These are phyloP conservation scores for Neopestalotiopsis clavispora DNA, from an alignment of 2,329 filamentous ascomycete species.

Conservation along the genomic window DNA sequence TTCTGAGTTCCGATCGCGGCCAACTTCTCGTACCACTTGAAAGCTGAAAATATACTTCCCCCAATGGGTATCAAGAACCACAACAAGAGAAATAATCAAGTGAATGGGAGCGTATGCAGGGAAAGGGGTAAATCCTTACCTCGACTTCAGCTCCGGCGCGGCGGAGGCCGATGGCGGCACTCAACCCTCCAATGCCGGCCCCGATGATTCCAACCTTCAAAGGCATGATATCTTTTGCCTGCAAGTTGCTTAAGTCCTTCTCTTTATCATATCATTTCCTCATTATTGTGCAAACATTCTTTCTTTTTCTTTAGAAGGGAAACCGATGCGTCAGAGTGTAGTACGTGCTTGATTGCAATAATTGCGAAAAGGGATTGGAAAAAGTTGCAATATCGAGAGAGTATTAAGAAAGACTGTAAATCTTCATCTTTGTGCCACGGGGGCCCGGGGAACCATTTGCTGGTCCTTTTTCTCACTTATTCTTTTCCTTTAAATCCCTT, in stretches of 20 bases:
- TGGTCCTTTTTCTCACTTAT: no score
- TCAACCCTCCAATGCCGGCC: constrained; percentile 22
- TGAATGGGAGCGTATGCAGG: not conserved
- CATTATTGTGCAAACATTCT: not conserved
- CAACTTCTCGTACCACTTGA: not conserved
- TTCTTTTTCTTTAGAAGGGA: no score
- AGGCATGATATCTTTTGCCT: constrained; percentile 12
- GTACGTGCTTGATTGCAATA: no score
- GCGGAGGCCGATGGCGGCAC: constrained; percentile 21
- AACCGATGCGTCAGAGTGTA: no score
- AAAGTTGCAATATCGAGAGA: no score
- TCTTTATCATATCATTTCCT: not conserved
- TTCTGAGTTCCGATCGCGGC: no score
- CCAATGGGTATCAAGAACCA: not conserved
- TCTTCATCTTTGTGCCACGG: no score
- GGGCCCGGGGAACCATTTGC: no score
- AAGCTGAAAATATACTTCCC: not conserved
- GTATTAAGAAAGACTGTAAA: no score
- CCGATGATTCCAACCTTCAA: constrained; percentile 21
- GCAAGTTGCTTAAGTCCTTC: not conserved
- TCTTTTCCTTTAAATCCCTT: no score
- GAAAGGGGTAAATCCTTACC: constrained; percentile 10
- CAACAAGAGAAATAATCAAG: not conserved
- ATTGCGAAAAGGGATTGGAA: no score
- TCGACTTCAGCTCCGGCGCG: constrained; percentile 21